phyloP scores from a whole-genome alignment of 345 rosid genomes.

The Balakata baccata region DNA sequence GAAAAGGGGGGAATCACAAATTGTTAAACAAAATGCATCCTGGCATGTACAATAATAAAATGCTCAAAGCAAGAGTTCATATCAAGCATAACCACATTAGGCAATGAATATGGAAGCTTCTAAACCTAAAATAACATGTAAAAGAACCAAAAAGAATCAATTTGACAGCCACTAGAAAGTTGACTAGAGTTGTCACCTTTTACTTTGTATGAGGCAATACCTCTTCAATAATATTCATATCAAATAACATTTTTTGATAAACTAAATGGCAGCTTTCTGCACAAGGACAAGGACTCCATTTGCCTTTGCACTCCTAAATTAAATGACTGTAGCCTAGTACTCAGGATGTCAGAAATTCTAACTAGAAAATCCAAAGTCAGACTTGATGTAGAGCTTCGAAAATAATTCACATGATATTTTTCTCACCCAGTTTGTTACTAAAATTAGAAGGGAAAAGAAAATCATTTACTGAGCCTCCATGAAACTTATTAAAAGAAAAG shows the following conservation, averaged over 20 bases:
- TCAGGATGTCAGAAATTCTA: not conserved
- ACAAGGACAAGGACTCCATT: conserved; percentile 1
- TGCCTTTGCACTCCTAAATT: conserved; percentile 6
- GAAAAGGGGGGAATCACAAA: too few species aligned
- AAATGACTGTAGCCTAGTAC: not conserved
- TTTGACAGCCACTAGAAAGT: conserved; percentile 1
- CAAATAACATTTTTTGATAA: not conserved
- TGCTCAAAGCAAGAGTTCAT: not conserved
- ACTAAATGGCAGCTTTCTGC: not conserved
- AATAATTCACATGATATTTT: not conserved
- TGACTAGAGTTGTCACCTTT: conserved; percentile 6
- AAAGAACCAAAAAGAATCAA: not conserved
- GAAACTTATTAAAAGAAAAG: not conserved
- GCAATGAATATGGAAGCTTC: conserved; percentile 7
- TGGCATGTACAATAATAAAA: conserved; percentile 13
- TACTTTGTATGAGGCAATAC: not conserved
- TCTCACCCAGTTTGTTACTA: not conserved
- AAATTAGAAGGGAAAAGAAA: not conserved
- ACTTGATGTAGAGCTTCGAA: not conserved
- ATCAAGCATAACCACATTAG: conserved; percentile 9
- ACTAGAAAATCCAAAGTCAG: not conserved
- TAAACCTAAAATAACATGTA: not conserved
- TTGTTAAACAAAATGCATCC: not conserved
- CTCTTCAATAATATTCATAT: not conserved
- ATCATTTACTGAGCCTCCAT: not conserved